Base-by-base conservation (phyloP, 768 basidiomycete species). In the Lyophyllum decastes region DNA sequence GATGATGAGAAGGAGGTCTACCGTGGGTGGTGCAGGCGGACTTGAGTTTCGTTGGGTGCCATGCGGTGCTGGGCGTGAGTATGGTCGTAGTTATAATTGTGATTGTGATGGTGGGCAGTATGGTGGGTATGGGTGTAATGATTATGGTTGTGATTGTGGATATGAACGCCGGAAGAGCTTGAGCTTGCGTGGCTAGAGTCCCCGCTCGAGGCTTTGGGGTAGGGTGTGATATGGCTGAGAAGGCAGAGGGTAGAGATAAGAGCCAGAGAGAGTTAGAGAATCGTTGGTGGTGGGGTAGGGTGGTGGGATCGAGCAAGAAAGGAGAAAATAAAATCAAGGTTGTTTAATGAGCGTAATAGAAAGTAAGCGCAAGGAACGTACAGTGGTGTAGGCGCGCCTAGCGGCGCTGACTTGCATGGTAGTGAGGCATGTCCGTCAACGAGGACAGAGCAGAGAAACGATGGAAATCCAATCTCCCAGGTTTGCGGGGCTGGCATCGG, bases 401-500 rank as follows among this genome's bases (percentile, higher is more conserved):
- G 14, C 44, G 61, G 44, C 60, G 58, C 9, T 47, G 14, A 46
- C 27, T 14, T 17, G 21, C 22, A 11, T 49, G 56, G 7, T 61
- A 47, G 12, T 34, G 40, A 17, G 34, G 49, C 33, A 21, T 19
- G 43, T 19, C 38, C 27, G 35, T 49, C 21, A 41, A 38, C 10
- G 44, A 33, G 33, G 14, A 52, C 26, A 49, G 45, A 35, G 58
- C 19, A 1, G 61, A 43, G 41, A 63, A 62, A 24, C 50, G 57
- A 16, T 58, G 60, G 61, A 16, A 66, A 61, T 2, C 64, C 60
- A 27, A 65, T 40, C 11, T 69, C 65, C 59, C 59, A 65, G 2
- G 60, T 46, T 10, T 63, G 52, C 8, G 63, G 52, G 19, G 7
- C 25, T n/a, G 40, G n/a, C 4, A 61, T 43, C 22, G 52, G 27